Base-by-base conservation (phyloP, 768 basidiomycete genomes). In the Lactarius pseudohatsudake region DNA sequence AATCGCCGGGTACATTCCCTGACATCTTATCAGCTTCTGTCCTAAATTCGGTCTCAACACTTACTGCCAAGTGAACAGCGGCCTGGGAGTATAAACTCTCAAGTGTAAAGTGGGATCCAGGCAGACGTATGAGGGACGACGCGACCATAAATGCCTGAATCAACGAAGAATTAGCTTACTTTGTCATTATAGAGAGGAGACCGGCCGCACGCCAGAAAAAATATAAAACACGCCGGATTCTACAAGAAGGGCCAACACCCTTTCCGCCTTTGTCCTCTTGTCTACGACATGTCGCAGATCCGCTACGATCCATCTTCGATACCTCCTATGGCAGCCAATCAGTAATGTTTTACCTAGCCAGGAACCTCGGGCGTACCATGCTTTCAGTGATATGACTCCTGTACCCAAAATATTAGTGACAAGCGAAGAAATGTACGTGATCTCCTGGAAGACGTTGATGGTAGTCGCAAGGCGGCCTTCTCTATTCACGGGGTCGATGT, bases 321-420 rank as follows among this genome's bases (percentile, higher is more conserved):
- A 28, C 38, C 36, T 58, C 57, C 57, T 58, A 38, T 38, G 10
- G 11, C 18, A 15, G 15, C 16, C 13, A 57, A 10, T 34, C 5
- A 40, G 57, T 13, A n/a, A n/a, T 18, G 10, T 9, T n/a, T 9
- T 56, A 18, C 30, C 16, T 32, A 11, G 10, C 2, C 18, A 34
- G 30, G 11, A 34, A 26, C 5, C 9, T 18, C 30, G 11, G 9
- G 18, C 38, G 8, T 40, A 58, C 57, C 57, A 58, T 15, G 57
- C 57, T 40, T 58, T 58, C 22, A 36, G 13, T 7, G 36, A n/a
- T n/a, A 58, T 40, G 7, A n/a, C 3, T 15, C 36, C 38, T 4
- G 57, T 58, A 13, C 36, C 57, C 36, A 58, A 22, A 40, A 38
- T 40, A 34, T 58, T 58, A 5, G 57, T 58, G 57, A 58, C 5